These are phyloP conservation scores for Penicillium coffeae DNA, from an alignment of 495 filamentous ascomycete species.

Conservation along the genomic window DNA sequence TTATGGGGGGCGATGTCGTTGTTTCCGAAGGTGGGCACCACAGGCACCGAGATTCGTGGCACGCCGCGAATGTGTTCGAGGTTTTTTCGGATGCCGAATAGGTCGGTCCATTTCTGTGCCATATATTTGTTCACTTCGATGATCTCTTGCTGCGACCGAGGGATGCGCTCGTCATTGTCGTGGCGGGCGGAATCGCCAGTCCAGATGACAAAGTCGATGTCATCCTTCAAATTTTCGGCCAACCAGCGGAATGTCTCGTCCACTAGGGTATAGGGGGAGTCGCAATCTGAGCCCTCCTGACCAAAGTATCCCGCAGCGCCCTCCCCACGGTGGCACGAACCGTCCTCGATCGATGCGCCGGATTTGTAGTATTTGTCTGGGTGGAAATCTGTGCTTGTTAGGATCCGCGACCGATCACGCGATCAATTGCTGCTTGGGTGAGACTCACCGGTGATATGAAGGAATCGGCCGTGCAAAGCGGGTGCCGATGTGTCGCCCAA, in stretches of 20 bases:
- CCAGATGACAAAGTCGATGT: constrained; percentile 95
- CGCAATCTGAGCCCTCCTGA: constrained; percentile 82
- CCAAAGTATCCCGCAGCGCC: constrained; percentile 80
- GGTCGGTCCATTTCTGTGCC: constrained; percentile 67
- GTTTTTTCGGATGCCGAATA: constrained; percentile 58
- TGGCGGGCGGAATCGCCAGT: constrained; percentile 95
- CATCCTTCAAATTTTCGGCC: constrained; percentile 71
- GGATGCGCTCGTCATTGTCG: constrained; percentile 83
- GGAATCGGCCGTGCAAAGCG: constrained; percentile 62
- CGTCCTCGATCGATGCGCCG: constrained; percentile 65
- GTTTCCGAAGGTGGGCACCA: constrained; percentile 90
- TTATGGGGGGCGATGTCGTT: constrained; percentile 98
- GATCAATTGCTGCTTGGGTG: not conserved
- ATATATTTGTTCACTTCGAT: constrained; percentile 69
- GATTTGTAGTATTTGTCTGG: constrained; percentile 80
- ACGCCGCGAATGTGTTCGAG: constrained; percentile 33
- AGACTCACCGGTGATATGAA: constrained; percentile 88
- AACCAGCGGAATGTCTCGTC: constrained; percentile 95
- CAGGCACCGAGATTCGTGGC: constrained; percentile 65
- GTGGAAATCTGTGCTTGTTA: constrained; percentile 71
- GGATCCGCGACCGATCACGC: not conserved
- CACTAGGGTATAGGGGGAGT: constrained; percentile 73
- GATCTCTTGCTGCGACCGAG: constrained; percentile 70
- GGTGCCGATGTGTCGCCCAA: constrained; percentile 2
- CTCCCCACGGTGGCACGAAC: constrained; percentile 69